Conservation (phyloP, 2,329 filamentous ascomycete species). For the Hortaea werneckii region DNA sequence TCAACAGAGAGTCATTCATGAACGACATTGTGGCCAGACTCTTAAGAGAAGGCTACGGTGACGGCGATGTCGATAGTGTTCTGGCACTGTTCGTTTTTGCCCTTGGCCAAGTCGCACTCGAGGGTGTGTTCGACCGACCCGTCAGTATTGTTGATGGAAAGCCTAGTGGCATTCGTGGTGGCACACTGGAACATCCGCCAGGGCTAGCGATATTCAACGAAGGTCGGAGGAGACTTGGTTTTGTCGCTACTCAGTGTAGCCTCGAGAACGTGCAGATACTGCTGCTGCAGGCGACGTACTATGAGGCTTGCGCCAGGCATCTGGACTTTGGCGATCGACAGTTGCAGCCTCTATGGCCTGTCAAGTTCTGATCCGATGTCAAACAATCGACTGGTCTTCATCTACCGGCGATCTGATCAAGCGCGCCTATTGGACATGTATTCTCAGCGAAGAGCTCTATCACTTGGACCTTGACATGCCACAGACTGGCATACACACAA, state of each 20-base stretch:
- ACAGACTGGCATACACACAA: constrained; percentile 42
- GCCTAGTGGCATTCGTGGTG: constrained; percentile 45
- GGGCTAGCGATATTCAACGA: constrained; percentile 53
- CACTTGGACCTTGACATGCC: constrained; percentile 51
- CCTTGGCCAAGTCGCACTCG: constrained; percentile 48
- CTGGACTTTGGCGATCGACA: constrained; percentile 52
- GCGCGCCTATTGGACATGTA: constrained; percentile 48
- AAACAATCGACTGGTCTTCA: constrained; percentile 37
- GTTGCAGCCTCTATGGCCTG: constrained; percentile 48
- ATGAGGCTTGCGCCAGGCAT: constrained; percentile 15
- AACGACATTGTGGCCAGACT: constrained; percentile 38
- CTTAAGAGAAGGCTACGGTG: constrained; percentile 40
- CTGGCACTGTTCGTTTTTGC: constrained; percentile 49
- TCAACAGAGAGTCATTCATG: constrained; percentile 48
- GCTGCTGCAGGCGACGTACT: constrained; percentile 39
- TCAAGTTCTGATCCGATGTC: constrained; percentile 45
- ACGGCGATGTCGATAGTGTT: constrained; percentile 40
- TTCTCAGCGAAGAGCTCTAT: constrained; percentile 39
- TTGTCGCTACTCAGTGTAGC: constrained; percentile 44
- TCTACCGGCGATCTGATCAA: constrained; percentile 43
- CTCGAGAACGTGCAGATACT: constrained; percentile 51
- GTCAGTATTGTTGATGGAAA: constrained; percentile 36
- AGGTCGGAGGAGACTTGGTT: constrained; percentile 50
- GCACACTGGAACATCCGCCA: constrained; percentile 41
- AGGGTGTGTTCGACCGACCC: constrained; percentile 39